Conservation (phyloP, 2,329 filamentous ascomycete species). For the Stagonosporopsis vannaccii region DNA sequence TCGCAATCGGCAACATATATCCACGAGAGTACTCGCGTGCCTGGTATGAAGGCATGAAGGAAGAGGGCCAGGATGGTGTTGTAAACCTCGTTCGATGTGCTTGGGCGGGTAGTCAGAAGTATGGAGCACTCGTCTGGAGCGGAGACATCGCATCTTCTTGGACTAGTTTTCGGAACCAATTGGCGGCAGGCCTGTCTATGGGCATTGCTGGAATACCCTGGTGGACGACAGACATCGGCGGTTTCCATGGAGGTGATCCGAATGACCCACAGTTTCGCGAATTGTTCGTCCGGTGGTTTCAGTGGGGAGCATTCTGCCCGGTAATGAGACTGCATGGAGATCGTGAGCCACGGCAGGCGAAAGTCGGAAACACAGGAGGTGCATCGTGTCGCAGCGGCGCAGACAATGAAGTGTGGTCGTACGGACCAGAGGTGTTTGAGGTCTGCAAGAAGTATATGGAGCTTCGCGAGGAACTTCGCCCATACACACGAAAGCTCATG, state of each 20-base stretch:
- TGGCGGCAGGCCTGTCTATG: slow-evolving; percentile 71
- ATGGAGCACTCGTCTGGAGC: slow-evolving; percentile 71
- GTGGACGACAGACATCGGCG: slow-evolving; percentile 76
- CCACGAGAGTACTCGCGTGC: slow-evolving; percentile 65
- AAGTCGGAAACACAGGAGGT: slow-evolving; percentile 50
- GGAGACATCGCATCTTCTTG: slow-evolving; percentile 72
- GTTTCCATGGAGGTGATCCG: slow-evolving; percentile 71
- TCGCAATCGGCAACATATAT: slow-evolving; percentile 67
- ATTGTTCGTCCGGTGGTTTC: slow-evolving; percentile 72
- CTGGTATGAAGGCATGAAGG: slow-evolving; percentile 66
- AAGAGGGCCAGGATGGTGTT: slow-evolving; percentile 62
- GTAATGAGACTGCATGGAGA: slow-evolving; percentile 74
- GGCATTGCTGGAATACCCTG: slow-evolving; percentile 69
- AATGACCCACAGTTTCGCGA: slow-evolving; percentile 65
- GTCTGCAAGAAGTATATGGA: slow-evolving; percentile 67
- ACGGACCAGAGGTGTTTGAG: slow-evolving; percentile 65
- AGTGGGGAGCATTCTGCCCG: slow-evolving; percentile 72
- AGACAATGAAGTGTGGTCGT: slow-evolving; percentile 71
- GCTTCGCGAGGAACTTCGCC: slow-evolving; percentile 65
- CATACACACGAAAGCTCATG: slow-evolving; percentile 67
- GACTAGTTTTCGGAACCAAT: slow-evolving; percentile 65
- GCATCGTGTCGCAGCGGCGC: slow-evolving; percentile 57
- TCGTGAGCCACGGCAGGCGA: slow-evolving; percentile 64
- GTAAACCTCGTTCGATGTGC: slow-evolving; percentile 67
- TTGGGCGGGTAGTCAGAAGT: slow-evolving; percentile 68